Conservation (phyloP, 768 basidiomycete genomes). For the Termitomyces sp. region DNA sequence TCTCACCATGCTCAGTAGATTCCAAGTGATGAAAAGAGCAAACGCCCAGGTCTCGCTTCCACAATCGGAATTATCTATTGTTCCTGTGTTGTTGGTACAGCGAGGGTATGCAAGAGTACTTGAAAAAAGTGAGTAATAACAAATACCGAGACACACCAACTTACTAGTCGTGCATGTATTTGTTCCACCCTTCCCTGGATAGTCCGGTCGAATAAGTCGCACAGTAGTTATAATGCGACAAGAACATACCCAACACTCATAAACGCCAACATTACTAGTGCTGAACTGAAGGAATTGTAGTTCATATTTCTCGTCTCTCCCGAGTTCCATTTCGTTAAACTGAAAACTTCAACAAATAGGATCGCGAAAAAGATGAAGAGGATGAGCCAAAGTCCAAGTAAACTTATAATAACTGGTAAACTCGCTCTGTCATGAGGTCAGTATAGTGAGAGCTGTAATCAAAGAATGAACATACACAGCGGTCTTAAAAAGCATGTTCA, state of each 20-base stretch:
- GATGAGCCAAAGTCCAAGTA: constrained; percentile 85
- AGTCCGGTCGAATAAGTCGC: constrained; percentile 11
- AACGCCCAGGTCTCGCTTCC: constrained; percentile 84
- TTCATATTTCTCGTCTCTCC: constrained; percentile 70
- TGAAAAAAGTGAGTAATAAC: constrained; percentile 6
- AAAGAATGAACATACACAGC: constrained; percentile 63
- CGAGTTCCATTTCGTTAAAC: constrained; percentile 80
- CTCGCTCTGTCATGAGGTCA: constrained; percentile 55
- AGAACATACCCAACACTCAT: constrained; percentile 83
- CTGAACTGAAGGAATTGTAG: constrained; percentile 73
- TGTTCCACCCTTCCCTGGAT: constrained; percentile 90
- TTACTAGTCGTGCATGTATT: constrained; percentile 96
- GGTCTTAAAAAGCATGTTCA: constrained; percentile 97
- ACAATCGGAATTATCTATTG: constrained; percentile 73
- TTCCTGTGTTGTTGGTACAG: constrained; percentile 60
- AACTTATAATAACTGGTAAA: constrained; percentile 78
- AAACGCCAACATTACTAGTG: constrained; percentile 87
- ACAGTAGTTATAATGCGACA: not conserved
- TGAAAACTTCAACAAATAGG: constrained; percentile 86
- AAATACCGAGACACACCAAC: constrained; percentile 17
- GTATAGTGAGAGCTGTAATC: not conserved
- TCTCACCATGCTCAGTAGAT: constrained; percentile 87
- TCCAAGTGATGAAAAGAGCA: constrained; percentile 90
- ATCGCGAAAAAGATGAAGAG: constrained; percentile 92
- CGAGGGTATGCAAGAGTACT: constrained; percentile 77